Base-by-base conservation (phyloP, 768 basidiomycete species). In the Lactarius akahatsu region DNA sequence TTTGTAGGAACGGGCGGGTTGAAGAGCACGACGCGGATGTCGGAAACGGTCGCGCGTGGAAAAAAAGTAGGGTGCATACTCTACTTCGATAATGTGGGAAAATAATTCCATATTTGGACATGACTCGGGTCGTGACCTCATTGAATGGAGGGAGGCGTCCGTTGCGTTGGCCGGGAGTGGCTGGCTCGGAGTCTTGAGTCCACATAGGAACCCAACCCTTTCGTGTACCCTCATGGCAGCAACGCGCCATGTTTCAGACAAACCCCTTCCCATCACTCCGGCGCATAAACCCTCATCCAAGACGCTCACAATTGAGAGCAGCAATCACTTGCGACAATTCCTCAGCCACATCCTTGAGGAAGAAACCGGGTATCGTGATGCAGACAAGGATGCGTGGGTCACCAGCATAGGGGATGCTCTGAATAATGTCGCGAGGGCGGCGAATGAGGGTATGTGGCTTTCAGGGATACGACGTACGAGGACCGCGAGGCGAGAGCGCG, bases 401-500 rank as follows among this genome's bases (percentile, higher is more conserved):
- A 41, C 43, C 5, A 26, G 28, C 20, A 55, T 71, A 30, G 62
- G 63, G 38, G 43, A 41, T 20, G 68, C 70, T n/a, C 38, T 71
- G 40, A 36, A 60, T 20, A 50, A 63, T 20, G 59, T 71, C 41
- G 70, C 59, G 9, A 50, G 57, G n/a, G 59, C 62, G 0, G 63
- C 66, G 1, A 28, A 63, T 15, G 41, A 41, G 13, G 64, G 65
- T 4, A 62, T 28, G 18, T 71, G 70, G 70, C 15, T 71, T 20
- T 36, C 65, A 0, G 70, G 65, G 1, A 57, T 71, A 20, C 59
- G 63, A 15, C 57, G 41, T 16, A 65, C 70, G 50, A 62, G 50
- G 64, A 36, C 23, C 10, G 62, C 54, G 32, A 38, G 47, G 28
- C 59, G 59, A 41, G 59, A 64, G 56, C 43, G 59, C 18, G 20